Conservation (phyloP, 805 yeast species). For the Saccharomyces paradoxus region DNA sequence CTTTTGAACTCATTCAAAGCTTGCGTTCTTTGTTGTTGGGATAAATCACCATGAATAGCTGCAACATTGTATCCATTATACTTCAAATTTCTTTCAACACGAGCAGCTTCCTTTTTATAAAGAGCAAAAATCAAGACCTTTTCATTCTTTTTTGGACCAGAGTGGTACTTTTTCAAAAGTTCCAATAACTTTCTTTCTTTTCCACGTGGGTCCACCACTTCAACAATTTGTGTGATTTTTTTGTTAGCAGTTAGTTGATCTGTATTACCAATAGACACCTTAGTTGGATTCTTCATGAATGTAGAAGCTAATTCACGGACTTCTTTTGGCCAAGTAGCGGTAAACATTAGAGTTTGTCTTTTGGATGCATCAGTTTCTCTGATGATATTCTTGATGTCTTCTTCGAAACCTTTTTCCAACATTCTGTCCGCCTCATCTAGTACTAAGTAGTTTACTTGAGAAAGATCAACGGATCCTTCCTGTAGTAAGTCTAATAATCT, state of each 20-base stretch:
- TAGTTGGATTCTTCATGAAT: constrained; percentile 80
- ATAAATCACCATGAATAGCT: constrained; percentile 92
- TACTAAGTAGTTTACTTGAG: constrained; percentile 66
- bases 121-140: constrained; percentile 87
- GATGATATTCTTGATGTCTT: constrained; percentile 82
- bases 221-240: constrained; percentile 87
- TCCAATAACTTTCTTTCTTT: constrained; percentile 73
- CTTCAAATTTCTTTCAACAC: constrained; percentile 70
- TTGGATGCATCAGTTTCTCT: constrained; percentile 42
- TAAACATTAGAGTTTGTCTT: constrained; percentile 94
- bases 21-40: constrained; percentile 83
- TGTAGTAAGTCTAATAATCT: constrained; percentile 83
- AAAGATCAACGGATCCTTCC: constrained; percentile 73
- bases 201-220: constrained; percentile 73
- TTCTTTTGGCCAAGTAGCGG: constrained; percentile 99
- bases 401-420: constrained; percentile 97
- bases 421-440: constrained; percentile 98
- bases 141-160: constrained; percentile 59
- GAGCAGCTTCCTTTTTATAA: constrained; percentile 91
- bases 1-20: constrained; percentile 80
- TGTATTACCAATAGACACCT: constrained; percentile 86
- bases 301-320: constrained; percentile 85
- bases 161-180: constrained; percentile 64
- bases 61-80: constrained; percentile 74
- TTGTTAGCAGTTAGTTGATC: constrained; percentile 93